Percentiles rank a stretch among this genome's conserved stretches.
Conservation (phyloP, 805 yeast genomes). For the Lachancea meyersii region DNA sequence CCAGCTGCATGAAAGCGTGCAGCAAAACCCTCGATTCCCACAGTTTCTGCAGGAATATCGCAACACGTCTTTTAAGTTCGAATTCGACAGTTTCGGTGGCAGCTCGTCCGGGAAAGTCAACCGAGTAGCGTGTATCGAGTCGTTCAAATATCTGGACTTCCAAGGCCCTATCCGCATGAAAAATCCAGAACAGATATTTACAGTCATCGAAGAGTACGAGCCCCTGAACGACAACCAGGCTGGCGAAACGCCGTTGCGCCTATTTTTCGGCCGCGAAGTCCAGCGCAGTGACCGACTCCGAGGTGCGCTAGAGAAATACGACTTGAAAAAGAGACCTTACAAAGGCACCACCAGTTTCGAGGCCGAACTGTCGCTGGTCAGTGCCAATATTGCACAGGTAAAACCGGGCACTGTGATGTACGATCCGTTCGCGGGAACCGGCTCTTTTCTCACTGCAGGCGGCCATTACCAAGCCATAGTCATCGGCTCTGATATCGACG, state of each 20-base stretch:
- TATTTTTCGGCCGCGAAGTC: slow-evolving; percentile 75
- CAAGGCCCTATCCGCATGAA: slow-evolving; percentile 76
- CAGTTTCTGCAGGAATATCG: slow-evolving; percentile 32
- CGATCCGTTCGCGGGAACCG: slow-evolving; percentile 97
- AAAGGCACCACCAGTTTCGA: slow-evolving; percentile 97
- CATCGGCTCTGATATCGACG: slow-evolving; percentile 88
- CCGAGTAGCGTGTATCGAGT: slow-evolving; percentile 59
- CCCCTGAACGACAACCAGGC: slow-evolving; percentile 40
- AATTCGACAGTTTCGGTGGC: slow-evolving; percentile 72
- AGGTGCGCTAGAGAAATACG: slow-evolving; percentile 68
- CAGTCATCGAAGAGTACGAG: slow-evolving; percentile 69
- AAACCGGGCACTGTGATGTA: slow-evolving; percentile 59
- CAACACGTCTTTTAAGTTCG: slow-evolving; percentile 66
- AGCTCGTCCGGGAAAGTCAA: slow-evolving; percentile 39
- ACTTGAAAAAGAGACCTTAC: slow-evolving; percentile 72
- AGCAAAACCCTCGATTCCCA: slow-evolving; percentile 21
- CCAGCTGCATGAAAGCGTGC: slow-evolving; percentile 47
- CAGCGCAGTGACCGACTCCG: slow-evolving; percentile 54
- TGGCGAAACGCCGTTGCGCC: slow-evolving; percentile 44
- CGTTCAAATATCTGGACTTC: slow-evolving; percentile 63
- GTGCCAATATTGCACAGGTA: slow-evolving; percentile 82
- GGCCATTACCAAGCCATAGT: slow-evolving; percentile 76
- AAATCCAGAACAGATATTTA: slow-evolving; percentile 62
- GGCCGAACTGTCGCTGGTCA: slow-evolving; percentile 81
- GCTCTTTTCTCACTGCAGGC: slow-evolving; percentile 86